Conservation (phyloP, 169 alveolate species). For the Babesia divergens region DNA sequence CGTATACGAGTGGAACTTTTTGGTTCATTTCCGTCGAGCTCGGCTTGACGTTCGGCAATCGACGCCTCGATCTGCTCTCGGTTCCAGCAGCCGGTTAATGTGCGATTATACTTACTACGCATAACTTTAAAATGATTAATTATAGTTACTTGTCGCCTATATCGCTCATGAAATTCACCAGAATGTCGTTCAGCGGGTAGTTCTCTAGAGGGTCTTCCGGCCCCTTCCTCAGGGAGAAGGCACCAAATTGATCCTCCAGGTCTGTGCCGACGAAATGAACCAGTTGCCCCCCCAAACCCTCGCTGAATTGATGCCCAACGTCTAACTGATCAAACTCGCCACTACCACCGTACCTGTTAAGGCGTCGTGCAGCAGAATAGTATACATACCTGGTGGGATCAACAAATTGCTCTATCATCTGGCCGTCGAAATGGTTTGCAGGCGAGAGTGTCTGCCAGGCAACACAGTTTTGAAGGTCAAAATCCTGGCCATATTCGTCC, state of each 20-base stretch:
- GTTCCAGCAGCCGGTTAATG: conserved; percentile 44
- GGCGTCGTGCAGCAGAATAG: neutral
- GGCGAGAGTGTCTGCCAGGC: conserved; percentile 42
- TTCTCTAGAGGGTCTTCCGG: conserved; percentile 23
- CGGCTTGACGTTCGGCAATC: conserved; percentile 29
- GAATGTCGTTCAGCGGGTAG: conserved; percentile 58
- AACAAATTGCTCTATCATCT: conserved; percentile 13
- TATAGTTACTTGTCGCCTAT: conserved; percentile 43
- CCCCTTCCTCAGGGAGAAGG: conserved; percentile 17
- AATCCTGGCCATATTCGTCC: conserved; percentile 18
- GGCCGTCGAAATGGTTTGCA: conserved; percentile 27
- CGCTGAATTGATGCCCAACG: conserved; percentile 7
- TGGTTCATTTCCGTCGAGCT: conserved; percentile 14
- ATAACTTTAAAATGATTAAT: neutral
- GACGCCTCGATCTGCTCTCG: conserved; percentile 28
- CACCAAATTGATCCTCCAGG: conserved; percentile 54
- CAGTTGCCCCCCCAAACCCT: conserved; percentile 28
- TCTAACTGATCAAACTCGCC: conserved; percentile 18
- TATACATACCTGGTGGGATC: conserved; percentile 30
- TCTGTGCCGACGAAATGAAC: conserved; percentile 41
- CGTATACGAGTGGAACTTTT: conserved; percentile 43
- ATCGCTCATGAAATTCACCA: conserved; percentile 57
- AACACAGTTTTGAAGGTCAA: conserved; percentile 21
- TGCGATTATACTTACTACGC: conserved; percentile 33
- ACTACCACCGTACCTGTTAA: conserved; percentile 14